Evolutionary conservation across 495 filamentous ascomycete species (phyloP), one percentile per base, ranked within the genome.

Genomic region (Penicillium subrubescens): DNA sequence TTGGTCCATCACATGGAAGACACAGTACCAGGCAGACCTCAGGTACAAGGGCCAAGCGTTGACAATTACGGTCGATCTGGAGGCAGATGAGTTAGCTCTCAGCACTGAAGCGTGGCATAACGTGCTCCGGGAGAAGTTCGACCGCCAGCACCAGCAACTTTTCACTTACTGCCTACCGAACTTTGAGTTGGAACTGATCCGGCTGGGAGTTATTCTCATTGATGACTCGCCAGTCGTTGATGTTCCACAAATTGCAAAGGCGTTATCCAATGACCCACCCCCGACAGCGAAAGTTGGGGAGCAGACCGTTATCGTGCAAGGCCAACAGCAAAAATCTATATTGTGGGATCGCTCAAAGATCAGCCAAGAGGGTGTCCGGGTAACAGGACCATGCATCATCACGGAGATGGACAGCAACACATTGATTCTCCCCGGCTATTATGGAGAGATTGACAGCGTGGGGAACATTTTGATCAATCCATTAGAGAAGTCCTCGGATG

Each of bases 401-500:
- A 78, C 74, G 5, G 80, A 84, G 46, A 83, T 82, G 78, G 82
- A 83, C 60, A 82, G 79, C 58, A 84, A 83, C 64, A 83, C 81
- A 0, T 64, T 83, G 0, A 79, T 84, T 31, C 73, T 82, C 23
- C 82, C 81, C 1, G 81, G 81, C 1, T 80, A 75, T 46, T 72
- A 70, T 39, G 80, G 73, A 15, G 78, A 81, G 50, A 75, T 82
- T 8, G 80, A 82, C 54, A 56, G 55, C 8, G 74, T 81, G 15
- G 80, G 79, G 3, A 84, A 84, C 63, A 82, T 84, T 17, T 65
- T 82, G 44, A 84, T 84, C 59, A 74, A 72, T 0, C 75, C 79
- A 1, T 61, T 62, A 0, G 71, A 73, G 17, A 67, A 75, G 31
- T 57, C 65, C 39, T 34, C 60, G 12, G 46, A 33, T 11, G 55